Conservation (phyloP, 140 eudicot species). For the Erigeron philadelphicus region DNA sequence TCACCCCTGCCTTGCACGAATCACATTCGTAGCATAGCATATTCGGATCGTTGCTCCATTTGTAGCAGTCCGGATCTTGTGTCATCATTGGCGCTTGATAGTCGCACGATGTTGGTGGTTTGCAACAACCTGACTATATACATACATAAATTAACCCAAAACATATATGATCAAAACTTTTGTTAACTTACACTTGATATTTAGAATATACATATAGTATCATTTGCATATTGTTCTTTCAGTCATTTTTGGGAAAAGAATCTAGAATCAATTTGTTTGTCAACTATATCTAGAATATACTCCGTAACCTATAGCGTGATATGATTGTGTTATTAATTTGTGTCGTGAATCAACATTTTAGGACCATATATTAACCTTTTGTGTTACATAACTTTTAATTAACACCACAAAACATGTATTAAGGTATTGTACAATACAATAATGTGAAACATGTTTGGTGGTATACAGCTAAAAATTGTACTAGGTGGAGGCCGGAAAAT, state of each 20-base stretch:
- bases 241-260: neutral
- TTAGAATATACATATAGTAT: no score
- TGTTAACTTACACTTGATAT: neutral
- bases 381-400: no score
- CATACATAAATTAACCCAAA: neutral
- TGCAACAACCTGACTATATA: conserved; percentile 93
- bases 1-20: conserved; percentile 92
- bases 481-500: neutral
- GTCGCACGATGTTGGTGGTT: conserved; percentile 81
- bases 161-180: neutral
- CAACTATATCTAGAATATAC: neutral
- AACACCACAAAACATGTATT: no score
- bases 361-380: neutral
- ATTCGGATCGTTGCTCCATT: conserved; percentile 65
- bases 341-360: neutral
- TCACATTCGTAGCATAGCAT: conserved; percentile 77
- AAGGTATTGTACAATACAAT: no score
- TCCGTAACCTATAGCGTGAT: neutral
- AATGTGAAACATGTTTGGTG: no score
- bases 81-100: conserved; percentile 47
- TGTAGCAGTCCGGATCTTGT: conserved; percentile 74
- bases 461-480: neutral
- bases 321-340: neutral
- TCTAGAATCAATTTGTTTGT: neutral
- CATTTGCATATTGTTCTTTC: no score